phyloP scores from a whole-genome alignment of 2,329 filamentous ascomycete genomes.

The Pseudocercospora fijiensis region DNA sequence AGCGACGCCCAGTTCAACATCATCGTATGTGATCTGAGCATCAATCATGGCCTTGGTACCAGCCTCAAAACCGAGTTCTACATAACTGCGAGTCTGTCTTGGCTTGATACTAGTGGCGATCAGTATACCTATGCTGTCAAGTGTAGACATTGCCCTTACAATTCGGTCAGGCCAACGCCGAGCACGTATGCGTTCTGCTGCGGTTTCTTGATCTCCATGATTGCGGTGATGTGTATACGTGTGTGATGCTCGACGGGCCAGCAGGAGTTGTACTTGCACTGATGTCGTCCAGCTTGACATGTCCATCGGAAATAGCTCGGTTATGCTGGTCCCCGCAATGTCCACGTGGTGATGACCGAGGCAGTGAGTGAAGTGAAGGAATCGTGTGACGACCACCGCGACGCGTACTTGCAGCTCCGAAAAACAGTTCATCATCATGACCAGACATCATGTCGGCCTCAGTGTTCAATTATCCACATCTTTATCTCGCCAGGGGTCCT shows the following conservation, averaged over 20 bases:
- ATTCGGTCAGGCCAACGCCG: slow-evolving; percentile 98
- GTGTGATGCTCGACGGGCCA: neutral
- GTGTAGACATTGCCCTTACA: slow-evolving; percentile 40
- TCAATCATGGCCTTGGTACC: slow-evolving; percentile 80
- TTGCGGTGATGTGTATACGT: neutral
- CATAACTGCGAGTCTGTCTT: slow-evolving; percentile 89
- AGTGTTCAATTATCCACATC: neutral
- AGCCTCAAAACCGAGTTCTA: slow-evolving; percentile 89
- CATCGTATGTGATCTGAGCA: slow-evolving; percentile 92
- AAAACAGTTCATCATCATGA: neutral
- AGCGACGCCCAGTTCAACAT: slow-evolving; percentile 91
- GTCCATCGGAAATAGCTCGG: slow-evolving; percentile 6
- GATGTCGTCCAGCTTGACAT: slow-evolving; percentile 15
- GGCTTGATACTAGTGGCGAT: slow-evolving; percentile 70
- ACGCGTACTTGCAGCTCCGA: neutral
- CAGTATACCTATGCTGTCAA: neutral
- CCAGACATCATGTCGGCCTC: neutral
- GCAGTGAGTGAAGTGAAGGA: slow-evolving; percentile 4
- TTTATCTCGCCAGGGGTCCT: neutral
- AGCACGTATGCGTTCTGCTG: slow-evolving; percentile 71
- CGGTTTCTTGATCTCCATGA: slow-evolving; percentile 30
- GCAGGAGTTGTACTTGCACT: slow-evolving; percentile 1
- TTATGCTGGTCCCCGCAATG: neutral
- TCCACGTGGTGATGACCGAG: neutral
- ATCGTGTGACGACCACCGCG: neutral